These are phyloP conservation scores for Chlamydomonas incerta DNA, from an alignment of 139 green algal genomes.

Conservation along the genomic window DNA sequence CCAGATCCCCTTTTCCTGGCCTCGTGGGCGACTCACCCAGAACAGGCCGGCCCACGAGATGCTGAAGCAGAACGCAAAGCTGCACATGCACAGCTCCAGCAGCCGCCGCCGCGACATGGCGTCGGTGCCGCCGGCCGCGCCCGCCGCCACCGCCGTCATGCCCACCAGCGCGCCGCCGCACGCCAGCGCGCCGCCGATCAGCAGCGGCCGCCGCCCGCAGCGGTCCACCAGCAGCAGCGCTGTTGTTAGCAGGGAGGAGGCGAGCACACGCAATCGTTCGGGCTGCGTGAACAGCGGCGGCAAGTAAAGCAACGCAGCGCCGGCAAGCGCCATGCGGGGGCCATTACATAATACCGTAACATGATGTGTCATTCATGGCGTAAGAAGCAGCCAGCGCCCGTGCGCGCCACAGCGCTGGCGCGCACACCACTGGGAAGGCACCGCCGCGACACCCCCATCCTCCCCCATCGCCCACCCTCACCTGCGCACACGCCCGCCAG, in stretches of 20 bases:
- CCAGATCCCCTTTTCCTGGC: slow-evolving; percentile 77
- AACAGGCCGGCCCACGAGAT: slow-evolving; percentile 79
- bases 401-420: too few species aligned
- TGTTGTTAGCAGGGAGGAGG: slow-evolving; percentile 18
- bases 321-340: too few species aligned
- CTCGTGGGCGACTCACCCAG: slow-evolving; percentile 73
- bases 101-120: background rate
- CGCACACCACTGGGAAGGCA: too few species aligned
- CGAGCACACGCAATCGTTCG: too few species aligned
- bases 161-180: slow-evolving; percentile 38
- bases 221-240: slow-evolving; percentile 75
- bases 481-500: slow-evolving; percentile 53
- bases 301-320: too few species aligned
- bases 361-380: too few species aligned
- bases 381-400: too few species aligned
- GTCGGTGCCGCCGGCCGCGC: background rate
- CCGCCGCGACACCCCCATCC: too few species aligned
- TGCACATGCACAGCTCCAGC: slow-evolving; percentile 69
- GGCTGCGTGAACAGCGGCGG: background rate
- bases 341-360: too few species aligned
- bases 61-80: slow-evolving; percentile 85
- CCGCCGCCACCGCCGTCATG: slow-evolving; percentile 41
- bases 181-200: slow-evolving; percentile 73
- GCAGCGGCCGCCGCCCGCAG: slow-evolving; percentile 77
- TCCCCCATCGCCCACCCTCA: slow-evolving; percentile 1